Conservation (phyloP, 345 rosid genomes). For the Aquilaria malaccensis region DNA sequence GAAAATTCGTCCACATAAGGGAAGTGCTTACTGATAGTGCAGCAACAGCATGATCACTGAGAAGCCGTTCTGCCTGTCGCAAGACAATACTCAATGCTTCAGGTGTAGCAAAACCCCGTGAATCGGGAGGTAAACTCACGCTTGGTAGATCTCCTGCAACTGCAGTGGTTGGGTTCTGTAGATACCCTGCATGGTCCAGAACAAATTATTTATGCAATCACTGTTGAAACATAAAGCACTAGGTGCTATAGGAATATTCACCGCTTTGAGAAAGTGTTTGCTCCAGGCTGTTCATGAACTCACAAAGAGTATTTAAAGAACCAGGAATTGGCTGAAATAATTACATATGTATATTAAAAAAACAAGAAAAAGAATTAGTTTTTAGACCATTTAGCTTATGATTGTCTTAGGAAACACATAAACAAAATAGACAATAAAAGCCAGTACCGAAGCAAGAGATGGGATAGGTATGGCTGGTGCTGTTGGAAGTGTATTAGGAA, state of each 20-base stretch:
- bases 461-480: slow-evolving; percentile 58
- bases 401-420: not conserved
- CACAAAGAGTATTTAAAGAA: slow-evolving; percentile 68
- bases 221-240: slow-evolving; percentile 1
- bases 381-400: slow-evolving; percentile 5
- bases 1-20: not conserved
- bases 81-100: slow-evolving; percentile 61
- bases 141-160: slow-evolving; percentile 29
- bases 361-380: not conserved
- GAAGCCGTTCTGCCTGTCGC: slow-evolving; percentile 58
- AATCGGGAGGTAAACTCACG: slow-evolving; percentile 40
- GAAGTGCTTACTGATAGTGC: slow-evolving; percentile 55
- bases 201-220: slow-evolving; percentile 13
- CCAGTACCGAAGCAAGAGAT: slow-evolving; percentile 46
- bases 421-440: not conserved
- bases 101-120: slow-evolving; percentile 48
- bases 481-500: slow-evolving; percentile 50
- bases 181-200: slow-evolving; percentile 43
- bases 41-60: slow-evolving; percentile 41
- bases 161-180: slow-evolving; percentile 33
- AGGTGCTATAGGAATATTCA: slow-evolving; percentile 19
- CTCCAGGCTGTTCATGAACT: slow-evolving; percentile 74
- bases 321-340: slow-evolving; percentile 77
- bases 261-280: slow-evolving; percentile 60
- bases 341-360: no score